Evolutionary conservation across 2,329 filamentous ascomycete species (phyloP), one percentile per base, ranked within the genome.

Genomic region (Aschersonia sp.): DNA sequence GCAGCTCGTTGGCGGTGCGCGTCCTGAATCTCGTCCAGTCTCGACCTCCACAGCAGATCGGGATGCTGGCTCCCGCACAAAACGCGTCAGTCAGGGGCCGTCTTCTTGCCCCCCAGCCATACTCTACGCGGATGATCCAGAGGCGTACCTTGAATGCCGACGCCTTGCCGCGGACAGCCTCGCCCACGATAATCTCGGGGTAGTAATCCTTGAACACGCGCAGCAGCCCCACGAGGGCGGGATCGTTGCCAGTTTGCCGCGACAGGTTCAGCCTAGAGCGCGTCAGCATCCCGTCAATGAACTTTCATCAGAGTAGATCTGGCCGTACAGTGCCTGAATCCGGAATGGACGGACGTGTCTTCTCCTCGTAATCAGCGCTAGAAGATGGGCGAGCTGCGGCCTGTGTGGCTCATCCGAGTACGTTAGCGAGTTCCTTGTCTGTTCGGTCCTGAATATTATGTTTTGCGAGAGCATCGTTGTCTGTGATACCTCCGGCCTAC

Each of bases 141-240:
- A 44, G 43, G 32, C 55, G 37, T 59, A 76, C 74, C 62, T 77
- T 80, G 61, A 83, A 83, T 1, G 77, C 70, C 4, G 76, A 74
- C 1, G 78, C 77, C 50, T 74, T 73, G 39, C 77, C 77, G 47
- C 71, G 69, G 32, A 78, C 74, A 4, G 76, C 70, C 52, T 83
- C 82, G 29, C 83, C 84, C 11, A 90, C 75, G 50, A 94, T 86
- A 47, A 94, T 86, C 60, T 94, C 87, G 0, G 87, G 87, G 57
- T 90, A 94, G 62, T 90, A 94, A 60, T 90, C 87, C 59, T 92
- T 92, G 67, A 83, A 94, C n/a, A 90, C 79, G 48, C 83, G 77
- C 45, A 94, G 68, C 14, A 94, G 69, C 4, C 84, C 84, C 39
- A 84, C 72, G 37, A 94, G 67, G 46, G 80, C 75, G 45, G 82